A percentile compares a stretch with the other conserved stretches of the same genome.
These are phyloP conservation scores for Crithidia brevicula DNA, from an alignment of 208 protist species.

Conservation along the genomic window DNA sequence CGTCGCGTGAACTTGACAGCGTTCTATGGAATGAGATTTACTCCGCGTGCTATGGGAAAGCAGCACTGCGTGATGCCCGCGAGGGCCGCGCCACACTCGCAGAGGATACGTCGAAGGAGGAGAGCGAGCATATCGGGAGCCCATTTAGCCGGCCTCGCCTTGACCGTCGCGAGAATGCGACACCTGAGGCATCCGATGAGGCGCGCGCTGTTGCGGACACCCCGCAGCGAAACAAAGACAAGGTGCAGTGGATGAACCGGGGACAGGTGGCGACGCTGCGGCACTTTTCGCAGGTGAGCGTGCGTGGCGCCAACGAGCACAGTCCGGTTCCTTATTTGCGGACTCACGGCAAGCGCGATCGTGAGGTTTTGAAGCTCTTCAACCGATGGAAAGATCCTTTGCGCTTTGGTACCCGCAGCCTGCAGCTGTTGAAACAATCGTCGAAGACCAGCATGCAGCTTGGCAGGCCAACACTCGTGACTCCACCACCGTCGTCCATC, in stretches of 20 bases:
- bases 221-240: conserved; percentile 5
- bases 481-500: background rate
- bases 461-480: conserved; percentile 4
- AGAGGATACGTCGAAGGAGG: background rate
- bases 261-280: conserved; percentile 45
- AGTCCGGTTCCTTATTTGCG: conserved; percentile 59
- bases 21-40: conserved; percentile 68
- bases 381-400: conserved; percentile 13
- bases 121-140: background rate
- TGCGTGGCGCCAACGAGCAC: conserved; percentile 41
- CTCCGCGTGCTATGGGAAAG: conserved; percentile 60
- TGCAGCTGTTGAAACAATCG: background rate
- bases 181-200: background rate
- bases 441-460: conserved; percentile 12
- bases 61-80: background rate
- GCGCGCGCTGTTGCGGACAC: conserved; percentile 1
- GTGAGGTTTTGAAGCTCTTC: conserved; percentile 52
- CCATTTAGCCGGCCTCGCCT: conserved; percentile 5
- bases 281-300: conserved; percentile 64
- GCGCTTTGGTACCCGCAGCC: background rate
- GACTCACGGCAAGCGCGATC: conserved; percentile 48
- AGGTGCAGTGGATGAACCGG: conserved; percentile 22
- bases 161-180: background rate
- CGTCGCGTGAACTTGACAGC: conserved; percentile 45
- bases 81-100: background rate